phyloP scores from a whole-genome alignment of 331 rosid genomes.

The Telfairia occidentalis region DNA sequence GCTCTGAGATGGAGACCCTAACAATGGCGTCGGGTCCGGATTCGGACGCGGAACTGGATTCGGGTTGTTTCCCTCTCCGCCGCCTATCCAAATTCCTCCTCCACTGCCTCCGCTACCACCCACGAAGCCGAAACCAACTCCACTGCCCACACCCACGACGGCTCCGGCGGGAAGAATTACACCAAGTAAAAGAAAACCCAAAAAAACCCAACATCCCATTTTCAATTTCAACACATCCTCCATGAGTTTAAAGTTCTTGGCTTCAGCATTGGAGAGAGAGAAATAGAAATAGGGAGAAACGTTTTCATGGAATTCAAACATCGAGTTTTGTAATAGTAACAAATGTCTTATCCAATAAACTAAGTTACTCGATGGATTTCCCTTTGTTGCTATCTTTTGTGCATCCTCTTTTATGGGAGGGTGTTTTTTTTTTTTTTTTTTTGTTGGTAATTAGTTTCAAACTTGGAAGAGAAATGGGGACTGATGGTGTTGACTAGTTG shows the following conservation, averaged over 20 bases:
- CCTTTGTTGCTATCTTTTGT: neutral
- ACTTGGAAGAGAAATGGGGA: neutral
- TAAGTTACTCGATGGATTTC: no score
- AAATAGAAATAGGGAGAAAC: conserved; percentile 25
- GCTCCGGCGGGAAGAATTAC: conserved; percentile 22
- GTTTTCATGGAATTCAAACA: no score
- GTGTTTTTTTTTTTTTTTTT: neutral
- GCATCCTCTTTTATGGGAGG: neutral
- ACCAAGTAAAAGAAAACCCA: conserved; percentile 24
- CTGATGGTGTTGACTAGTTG: neutral
- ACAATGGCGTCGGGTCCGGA: no score
- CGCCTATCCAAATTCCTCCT: conserved; percentile 63
- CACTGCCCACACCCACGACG: conserved; percentile 22
- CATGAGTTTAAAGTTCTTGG: neutral
- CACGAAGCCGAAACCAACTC: conserved; percentile 14
- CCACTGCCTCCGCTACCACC: conserved; percentile 20
- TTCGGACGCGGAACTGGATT: conserved; percentile 5
- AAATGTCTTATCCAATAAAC: no score
- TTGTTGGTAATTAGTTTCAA: neutral
- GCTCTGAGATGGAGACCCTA: conserved; percentile 35
- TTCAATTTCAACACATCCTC: conserved; percentile 15
- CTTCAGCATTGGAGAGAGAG: conserved; percentile 3
- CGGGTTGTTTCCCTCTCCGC: conserved; percentile 47
- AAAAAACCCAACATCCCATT: conserved; percentile 47
- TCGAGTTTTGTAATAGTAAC: no score